Base-by-base conservation (phyloP, 2,329 filamentous ascomycete species). In the Seiridium cupressi region DNA sequence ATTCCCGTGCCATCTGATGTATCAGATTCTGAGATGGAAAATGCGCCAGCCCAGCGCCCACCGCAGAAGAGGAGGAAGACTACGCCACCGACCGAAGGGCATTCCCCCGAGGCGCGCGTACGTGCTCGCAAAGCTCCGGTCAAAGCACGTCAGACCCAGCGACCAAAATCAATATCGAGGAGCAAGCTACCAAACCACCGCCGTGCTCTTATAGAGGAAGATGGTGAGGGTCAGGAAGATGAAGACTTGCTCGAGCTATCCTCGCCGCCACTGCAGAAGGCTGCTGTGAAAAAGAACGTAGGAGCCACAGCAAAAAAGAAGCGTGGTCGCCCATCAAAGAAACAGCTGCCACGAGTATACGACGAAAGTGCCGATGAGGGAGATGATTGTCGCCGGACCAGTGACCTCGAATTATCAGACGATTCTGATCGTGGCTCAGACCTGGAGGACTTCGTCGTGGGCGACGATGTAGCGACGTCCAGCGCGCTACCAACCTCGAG, bases 1-100 rank as follows among this genome's bases (percentile, higher is more conserved):
- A 71, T 85, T 2, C 74, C 79, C 0, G 72, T 79, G 3, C 77
- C 73, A 47, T 48, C 26, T 7, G 62, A 68, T 66, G 2, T 84
- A 77, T 70, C 73, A 34, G 79, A 83, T 31, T 75, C 79, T 26
- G 75, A 74, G 31, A 64, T 63, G 11, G 65, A 64, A 3, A 7
- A 35, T 36, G 47, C 58, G 3, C 18, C 44, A n/a, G 58, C 63
- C 59, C 40, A 54, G 38, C 62, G 48, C 44, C 69, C 64, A 26
- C 61, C 66, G 18, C 61, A 63, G n/a, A 72, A 73, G 63, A 70
- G 66, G 60, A 67, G 67, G 42, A 73, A 68, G 60, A 42, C 46
- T 31, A 40, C 64, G 4, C 13, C 32, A 5, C 46, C 42, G 8
- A 36, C 31, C 36, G 18, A n/a, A 13, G 60, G 63, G 4, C 63